Evolutionary conservation across 192 early-diverging fungal species (phyloP), one percentile per base, ranked within the genome.

Genomic region (Coemansia sp.): DNA sequence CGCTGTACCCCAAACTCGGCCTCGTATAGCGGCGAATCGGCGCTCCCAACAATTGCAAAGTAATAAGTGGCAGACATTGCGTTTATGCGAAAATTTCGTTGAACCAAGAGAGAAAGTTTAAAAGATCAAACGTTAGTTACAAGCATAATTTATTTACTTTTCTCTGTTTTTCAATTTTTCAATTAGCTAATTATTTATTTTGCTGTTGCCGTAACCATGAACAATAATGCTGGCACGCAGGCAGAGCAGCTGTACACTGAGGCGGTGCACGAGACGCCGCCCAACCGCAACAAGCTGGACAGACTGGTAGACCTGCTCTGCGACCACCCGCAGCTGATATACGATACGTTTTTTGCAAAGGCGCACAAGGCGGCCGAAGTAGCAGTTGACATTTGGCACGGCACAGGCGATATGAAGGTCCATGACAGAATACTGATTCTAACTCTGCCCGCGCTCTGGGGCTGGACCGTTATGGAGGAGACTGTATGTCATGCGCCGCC

Each of bases 21-120:
- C 74, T 99, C 97, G 79, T 94, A 99, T 38, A 99, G 82, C 27
- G 97, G 97, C 66, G 92, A 92, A 82, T 99, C 97, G 35, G 89
- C 86, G 49, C 93, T 90, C 5, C 97, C 95, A 43, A 98, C 90
- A 63, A 98, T 94, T 48, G 84, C 92, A 87, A 98, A 97, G 70
- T 95, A 97, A 53, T 84, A 92, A 17, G 84, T 68, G 10, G 62
- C 15, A 17, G 67, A 60, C 66, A 75, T 65, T 52, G n/a, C 22
- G 32, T n/a, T 17, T 4, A 2, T 22, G 22, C 29, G 24, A 65
- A 47, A 14, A 51, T n/a, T 2, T 15, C 12, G 23, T 24, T 4
- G 12, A 21, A 15, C 19, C 5, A 6, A 32, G 25, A 39, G n/a
- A 55, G 24, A 12, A 47, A 19, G 10, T 23, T 15, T 50, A 4